Evolutionary conservation across 106 monocot species (phyloP), one percentile per base, ranked within the genome.

Genomic region (Platanthera zijinensis): DNA sequence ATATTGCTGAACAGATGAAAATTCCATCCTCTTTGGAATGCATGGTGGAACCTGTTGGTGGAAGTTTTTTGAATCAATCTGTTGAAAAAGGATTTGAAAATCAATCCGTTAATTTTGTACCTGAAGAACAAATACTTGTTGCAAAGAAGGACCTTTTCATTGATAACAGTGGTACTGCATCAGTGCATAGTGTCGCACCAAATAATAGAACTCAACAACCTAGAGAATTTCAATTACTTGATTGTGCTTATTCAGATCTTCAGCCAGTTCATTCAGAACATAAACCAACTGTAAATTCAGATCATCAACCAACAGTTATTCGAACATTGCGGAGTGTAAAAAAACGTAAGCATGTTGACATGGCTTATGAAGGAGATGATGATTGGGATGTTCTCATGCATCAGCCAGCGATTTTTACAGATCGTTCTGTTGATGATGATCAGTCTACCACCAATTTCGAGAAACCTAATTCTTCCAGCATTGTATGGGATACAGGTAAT

Each of bases 321-420:
- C 79, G 86, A 7, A 53, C 25, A 59, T 25, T 78, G 15, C 86
- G 92, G 48, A 88, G 54, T 56, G 19, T 72, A 0, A 99, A 81
- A 76, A 92, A 78, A 78, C 84, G 59, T 48, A 83, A 88, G 80
- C 88, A 88, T 75, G 84, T 74, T 74, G 88, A 99, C 74, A 99
- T 99, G 94, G 88, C 94, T 46, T 94, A 99, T 82, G 99, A 93
- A 82, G 93, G 96, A 51, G 96, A 97, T 84, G 84, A 52, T 81
- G 89, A 93, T 70, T 96, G 93, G 90, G 96, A 96, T 59, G 80
- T 84, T 76, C 53, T 93, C 48, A 80, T 84, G 70, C 82, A 86
- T 75, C 84, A 93, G 70, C 89, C 86, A 50, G 87, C 81, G 25
- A 39, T 83, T 48, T 87, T 87, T 80, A 73, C 78, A 68, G 78